phyloP scores from a whole-genome alignment of 2,329 filamentous ascomycete species.

The Colletotrichum phormii region DNA sequence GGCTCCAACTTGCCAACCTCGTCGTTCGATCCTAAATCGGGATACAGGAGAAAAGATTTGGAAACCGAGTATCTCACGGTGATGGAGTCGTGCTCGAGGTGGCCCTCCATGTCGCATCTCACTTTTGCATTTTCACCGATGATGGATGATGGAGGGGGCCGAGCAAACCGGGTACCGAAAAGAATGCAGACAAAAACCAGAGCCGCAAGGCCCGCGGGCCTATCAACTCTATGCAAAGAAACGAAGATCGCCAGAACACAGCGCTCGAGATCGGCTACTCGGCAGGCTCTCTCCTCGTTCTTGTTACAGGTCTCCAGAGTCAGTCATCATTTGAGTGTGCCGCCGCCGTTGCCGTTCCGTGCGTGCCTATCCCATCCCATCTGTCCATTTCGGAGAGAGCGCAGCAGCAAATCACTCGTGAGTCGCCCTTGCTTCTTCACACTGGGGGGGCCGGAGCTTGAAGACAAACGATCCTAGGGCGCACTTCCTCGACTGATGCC shows the following conservation, averaged over 20 bases:
- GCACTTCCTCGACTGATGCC: neutral
- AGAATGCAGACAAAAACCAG: neutral
- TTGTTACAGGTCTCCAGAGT: neutral
- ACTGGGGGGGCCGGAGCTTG: constrained; percentile 13
- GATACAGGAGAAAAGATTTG: neutral
- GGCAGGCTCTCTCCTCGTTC: constrained; percentile 16
- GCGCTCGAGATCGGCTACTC: constrained; percentile 20
- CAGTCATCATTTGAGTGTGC: constrained; percentile 6
- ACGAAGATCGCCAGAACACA: constrained; percentile 21
- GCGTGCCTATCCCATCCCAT: neutral
- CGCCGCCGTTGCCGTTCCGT: neutral
- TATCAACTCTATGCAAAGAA: neutral
- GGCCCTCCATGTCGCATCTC: neutral
- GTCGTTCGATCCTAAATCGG: constrained; percentile 21
- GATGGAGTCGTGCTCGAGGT: neutral
- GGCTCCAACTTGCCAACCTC: constrained; percentile 8
- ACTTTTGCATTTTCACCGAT: neutral
- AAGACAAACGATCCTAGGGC: constrained; percentile 7
- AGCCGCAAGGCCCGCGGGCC: neutral
- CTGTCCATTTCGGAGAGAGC: constrained; percentile 8
- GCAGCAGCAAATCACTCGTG: neutral
- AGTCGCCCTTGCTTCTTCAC: neutral
- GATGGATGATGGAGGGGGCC: constrained; percentile 3
- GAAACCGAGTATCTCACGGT: neutral
- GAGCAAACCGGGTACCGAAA: constrained; percentile 19